Base-by-base conservation (phyloP, 2,329 filamentous ascomycete genomes). In the Colletotrichum sublineola region DNA sequence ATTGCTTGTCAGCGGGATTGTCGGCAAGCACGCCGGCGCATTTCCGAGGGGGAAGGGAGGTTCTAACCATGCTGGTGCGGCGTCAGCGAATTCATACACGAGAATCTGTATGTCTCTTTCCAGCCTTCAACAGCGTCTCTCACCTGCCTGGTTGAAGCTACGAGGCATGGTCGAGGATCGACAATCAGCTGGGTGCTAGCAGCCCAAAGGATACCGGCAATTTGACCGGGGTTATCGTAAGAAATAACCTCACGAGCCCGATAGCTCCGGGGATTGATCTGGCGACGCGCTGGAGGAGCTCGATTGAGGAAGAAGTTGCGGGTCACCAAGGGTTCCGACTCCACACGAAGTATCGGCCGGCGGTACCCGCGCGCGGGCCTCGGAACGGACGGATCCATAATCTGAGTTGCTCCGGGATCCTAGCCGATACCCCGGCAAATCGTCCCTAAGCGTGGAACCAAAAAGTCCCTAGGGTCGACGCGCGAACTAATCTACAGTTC, bases 141-240 rank as follows among this genome's bases (percentile, higher is more conserved):
- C 3, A 68, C 63, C 63, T 57, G 68, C 68, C 55, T 67, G 56
- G 24, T 68, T 67, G 24, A 67, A 50, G 36, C 56, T 63, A 68
- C 68, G 68, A 63, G 68, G 64, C 68, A 68, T 63, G 11, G 38
- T 38, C 33, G 40, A 29, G 48, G 20, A 15, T 42, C 24, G 31
- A 0, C 15, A 56, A 55, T 67, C 38, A 46, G 3, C 14, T n/a
- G 5, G 46, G 18, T 11, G 40, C 11, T 29, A 5, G 15, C n/a
- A n/a, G 42, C 36, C 52, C 52, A 14, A 44, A 58, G 42, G 5
- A 31, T 52, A 12, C 2, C 24, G 1, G 7, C 8, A 15, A 12
- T 31, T 52, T 52, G 24, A 52, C 14, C 24, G 14, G 14, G 24
- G n/a, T 6, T 31, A 6, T 29, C 48, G 24, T 31, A 9, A 18